phyloP scores from a whole-genome alignment of 805 yeast genomes.

The Cyberlindnera petersonii region DNA sequence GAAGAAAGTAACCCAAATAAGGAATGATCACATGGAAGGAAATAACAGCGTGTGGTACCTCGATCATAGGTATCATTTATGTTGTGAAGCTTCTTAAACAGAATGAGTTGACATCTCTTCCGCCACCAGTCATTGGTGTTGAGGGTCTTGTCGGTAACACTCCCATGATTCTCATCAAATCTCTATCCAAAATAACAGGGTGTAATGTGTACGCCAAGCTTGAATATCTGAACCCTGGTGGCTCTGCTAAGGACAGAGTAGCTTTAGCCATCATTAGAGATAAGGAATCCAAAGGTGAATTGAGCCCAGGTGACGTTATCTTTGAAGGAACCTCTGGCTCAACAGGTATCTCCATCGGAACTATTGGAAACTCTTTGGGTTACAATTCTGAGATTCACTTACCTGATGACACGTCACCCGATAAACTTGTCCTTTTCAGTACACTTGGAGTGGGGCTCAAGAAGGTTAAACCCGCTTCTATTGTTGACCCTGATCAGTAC shows the following conservation, averaged over 20 bases:
- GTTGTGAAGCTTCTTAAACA: conserved; percentile 5
- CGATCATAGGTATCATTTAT: conserved; percentile 15
- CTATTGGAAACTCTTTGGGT: conserved; percentile 85
- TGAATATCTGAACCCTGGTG: conserved; percentile 87
- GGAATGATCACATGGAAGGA: conserved; percentile 22
- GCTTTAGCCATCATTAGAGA: conserved; percentile 77
- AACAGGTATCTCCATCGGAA: conserved; percentile 91
- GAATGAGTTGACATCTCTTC: conserved; percentile 18
- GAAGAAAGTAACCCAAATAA: background rate
- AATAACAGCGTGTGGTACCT: conserved; percentile 23
- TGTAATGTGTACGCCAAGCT: conserved; percentile 83
- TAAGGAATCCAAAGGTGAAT: conserved; percentile 55
- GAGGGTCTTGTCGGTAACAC: conserved; percentile 88
- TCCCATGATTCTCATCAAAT: conserved; percentile 70
- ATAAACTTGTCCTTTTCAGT: conserved; percentile 67
- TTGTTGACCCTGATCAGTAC: conserved; percentile 89
- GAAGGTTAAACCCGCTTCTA: conserved; percentile 90
- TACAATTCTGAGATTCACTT: conserved; percentile 89
- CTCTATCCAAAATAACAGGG: conserved; percentile 69
- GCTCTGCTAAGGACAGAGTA: conserved; percentile 92
- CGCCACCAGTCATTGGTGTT: conserved; percentile 48
- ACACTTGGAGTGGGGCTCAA: conserved; percentile 80
- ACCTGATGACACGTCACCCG: conserved; percentile 89
- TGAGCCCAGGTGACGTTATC: conserved; percentile 64
- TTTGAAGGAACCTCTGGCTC: conserved; percentile 97